Evolutionary conservation across 768 basidiomycete species (phyloP).

Genomic region (Trametes gibbosa): DNA sequence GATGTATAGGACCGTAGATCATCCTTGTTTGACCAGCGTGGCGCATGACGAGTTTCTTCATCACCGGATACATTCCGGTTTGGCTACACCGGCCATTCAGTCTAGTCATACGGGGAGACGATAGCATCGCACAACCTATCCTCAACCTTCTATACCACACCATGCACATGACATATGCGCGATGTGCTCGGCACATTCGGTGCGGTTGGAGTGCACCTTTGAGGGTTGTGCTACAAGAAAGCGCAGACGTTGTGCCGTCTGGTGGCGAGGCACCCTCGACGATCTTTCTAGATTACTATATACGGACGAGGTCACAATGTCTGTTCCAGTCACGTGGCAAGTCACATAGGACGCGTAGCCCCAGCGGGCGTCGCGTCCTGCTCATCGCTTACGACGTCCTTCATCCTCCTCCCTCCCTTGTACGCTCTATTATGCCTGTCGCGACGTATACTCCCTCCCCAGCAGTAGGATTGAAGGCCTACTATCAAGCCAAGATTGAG

Average conservation of each 20-base stretch:
- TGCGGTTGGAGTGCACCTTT: no score
- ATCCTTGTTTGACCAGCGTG: neutral
- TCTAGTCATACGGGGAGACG: no score
- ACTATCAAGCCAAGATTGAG: conserved; percentile 96
- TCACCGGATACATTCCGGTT: neutral
- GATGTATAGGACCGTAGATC: neutral
- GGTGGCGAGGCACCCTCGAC: no score
- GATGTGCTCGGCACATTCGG: no score
- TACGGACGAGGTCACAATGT: conserved; percentile 1
- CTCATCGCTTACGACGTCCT: conserved; percentile 11
- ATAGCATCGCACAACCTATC: no score
- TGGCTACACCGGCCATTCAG: no score
- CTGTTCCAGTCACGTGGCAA: conserved; percentile 1
- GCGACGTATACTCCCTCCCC: conserved; percentile 35
- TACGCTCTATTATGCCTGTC: conserved; percentile 35
- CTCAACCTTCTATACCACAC: no score
- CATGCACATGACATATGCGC: no score
- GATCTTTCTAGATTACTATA: conserved; percentile 11
- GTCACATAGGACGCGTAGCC: conserved; percentile 18
- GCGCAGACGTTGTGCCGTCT: no score
- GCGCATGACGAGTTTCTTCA: neutral
- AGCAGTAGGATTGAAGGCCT: conserved; percentile 76
- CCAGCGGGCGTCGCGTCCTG: conserved; percentile 7
- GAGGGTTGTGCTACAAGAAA: no score
- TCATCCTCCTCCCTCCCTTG: neutral